Evolutionary conservation across 2,329 filamentous ascomycete species (phyloP).

Genomic region (Ambrosiella cleistominuta): DNA sequence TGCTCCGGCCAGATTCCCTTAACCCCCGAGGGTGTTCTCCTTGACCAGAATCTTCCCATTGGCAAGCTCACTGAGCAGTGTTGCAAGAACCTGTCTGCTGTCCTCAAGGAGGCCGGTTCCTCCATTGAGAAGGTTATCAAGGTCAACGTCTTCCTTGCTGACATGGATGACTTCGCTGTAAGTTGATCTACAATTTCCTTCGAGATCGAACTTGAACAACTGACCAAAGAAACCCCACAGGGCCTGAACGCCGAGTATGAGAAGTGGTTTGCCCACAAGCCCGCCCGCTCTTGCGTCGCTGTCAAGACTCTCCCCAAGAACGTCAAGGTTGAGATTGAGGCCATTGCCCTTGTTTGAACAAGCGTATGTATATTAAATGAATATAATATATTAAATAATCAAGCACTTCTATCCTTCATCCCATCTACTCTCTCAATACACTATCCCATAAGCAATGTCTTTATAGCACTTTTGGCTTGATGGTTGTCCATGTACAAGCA

Average conservation of each 20-base stretch:
- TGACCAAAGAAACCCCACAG: conserved; percentile 16
- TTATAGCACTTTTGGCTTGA: conserved; percentile 2
- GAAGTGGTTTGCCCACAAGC: conserved; percentile 69
- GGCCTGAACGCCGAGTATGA: conserved; percentile 76
- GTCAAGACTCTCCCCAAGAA: conserved; percentile 78
- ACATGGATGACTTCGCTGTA: conserved; percentile 73
- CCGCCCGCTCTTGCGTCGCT: conserved; percentile 75
- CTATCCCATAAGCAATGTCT: conserved; percentile 1
- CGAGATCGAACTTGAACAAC: background rate
- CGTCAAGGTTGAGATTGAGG: conserved; percentile 80
- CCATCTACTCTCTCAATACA: background rate
- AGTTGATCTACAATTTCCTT: conserved; percentile 16
- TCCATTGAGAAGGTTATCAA: conserved; percentile 70
- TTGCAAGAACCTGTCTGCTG: conserved; percentile 65
- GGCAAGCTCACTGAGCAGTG: conserved; percentile 44
- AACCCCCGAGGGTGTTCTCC: conserved; percentile 35
- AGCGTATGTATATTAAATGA: conserved; percentile 6
- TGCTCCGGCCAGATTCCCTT: conserved; percentile 58
- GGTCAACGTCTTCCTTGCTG: conserved; percentile 76
- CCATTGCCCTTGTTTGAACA: conserved; percentile 50
- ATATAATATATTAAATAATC: conserved; percentile 2
- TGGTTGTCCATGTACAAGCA: conserved; percentile 9
- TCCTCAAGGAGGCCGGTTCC: conserved; percentile 67
- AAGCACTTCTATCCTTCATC: background rate
- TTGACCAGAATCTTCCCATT: conserved; percentile 36